Conservation (phyloP, 805 yeast species). For the Ogataea paraovalis region DNA sequence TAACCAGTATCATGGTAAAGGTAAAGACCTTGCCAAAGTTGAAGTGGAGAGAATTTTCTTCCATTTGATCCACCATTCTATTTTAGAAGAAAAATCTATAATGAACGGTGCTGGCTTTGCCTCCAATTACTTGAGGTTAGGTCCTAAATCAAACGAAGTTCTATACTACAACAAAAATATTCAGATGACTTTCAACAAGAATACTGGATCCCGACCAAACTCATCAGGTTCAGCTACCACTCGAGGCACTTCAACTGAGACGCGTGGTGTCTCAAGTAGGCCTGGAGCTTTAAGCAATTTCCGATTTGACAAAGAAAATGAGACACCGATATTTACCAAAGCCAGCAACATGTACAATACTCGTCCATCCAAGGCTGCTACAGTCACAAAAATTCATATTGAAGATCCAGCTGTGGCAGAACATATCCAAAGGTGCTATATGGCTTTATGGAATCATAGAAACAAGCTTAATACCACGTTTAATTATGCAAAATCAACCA, state of each 20-base stretch:
- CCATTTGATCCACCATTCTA: conserved; percentile 61
- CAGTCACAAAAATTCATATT: conserved; percentile 9
- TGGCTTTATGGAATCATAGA: conserved; percentile 38
- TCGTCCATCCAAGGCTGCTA: conserved; percentile 14
- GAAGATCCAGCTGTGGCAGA: conserved; percentile 22
- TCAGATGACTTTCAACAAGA: conserved; percentile 45
- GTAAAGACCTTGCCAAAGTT: conserved; percentile 57
- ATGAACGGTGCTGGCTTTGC: conserved; percentile 79
- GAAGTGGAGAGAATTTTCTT: conserved; percentile 82
- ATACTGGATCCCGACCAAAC: background rate
- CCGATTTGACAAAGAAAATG: conserved; percentile 20
- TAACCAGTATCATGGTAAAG: conserved; percentile 65
- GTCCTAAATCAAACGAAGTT: conserved; percentile 50
- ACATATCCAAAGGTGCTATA: conserved; percentile 30
- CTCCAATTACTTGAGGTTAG: conserved; percentile 64
- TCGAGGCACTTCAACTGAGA: conserved; percentile 3
- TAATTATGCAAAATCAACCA: conserved; percentile 31
- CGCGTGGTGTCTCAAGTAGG: conserved; percentile 2
- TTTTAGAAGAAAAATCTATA: conserved; percentile 66
- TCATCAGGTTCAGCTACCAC: background rate
- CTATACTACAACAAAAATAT: conserved; percentile 38
- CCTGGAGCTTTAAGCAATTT: background rate
- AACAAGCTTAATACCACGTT: conserved; percentile 39
- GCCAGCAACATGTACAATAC: conserved; percentile 15
- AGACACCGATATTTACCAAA: conserved; percentile 14